A percentile compares a stretch with the other conserved stretches of the same genome.
Conservation (phyloP, 2,329 filamentous ascomycete species). For the Phyllosticta paracitricarpa region DNA sequence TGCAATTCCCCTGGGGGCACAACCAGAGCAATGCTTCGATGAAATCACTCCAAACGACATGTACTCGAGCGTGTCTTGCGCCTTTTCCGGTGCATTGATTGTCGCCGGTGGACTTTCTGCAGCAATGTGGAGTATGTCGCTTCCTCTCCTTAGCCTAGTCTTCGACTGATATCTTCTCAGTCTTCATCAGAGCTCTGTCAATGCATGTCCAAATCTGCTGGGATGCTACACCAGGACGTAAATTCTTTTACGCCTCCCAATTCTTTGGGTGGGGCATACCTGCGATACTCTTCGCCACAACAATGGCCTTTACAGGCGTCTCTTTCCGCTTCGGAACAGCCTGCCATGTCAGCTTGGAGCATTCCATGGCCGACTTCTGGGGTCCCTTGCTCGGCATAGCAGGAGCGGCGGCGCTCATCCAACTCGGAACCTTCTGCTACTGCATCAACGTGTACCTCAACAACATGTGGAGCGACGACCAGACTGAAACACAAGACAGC, state of each 20-base stretch:
- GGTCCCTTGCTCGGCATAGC: constrained; percentile 75
- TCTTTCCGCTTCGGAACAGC: constrained; percentile 87
- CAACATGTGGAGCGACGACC: constrained; percentile 62
- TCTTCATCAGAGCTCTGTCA: constrained; percentile 79
- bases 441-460: constrained; percentile 91
- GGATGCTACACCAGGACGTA: constrained; percentile 80
- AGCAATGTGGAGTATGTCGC: constrained; percentile 62
- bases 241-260: constrained; percentile 82
- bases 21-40: constrained; percentile 76
- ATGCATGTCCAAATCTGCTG: constrained; percentile 97
- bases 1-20: constrained; percentile 71
- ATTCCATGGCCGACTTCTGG: constrained; percentile 82
- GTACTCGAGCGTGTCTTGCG: constrained; percentile 71
- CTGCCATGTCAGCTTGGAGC: constrained; percentile 86
- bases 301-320: constrained; percentile 77
- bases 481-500: constrained; percentile 51
- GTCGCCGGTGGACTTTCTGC: constrained; percentile 77
- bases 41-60: constrained; percentile 90
- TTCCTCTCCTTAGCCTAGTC: neutral
- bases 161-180: constrained; percentile 20
- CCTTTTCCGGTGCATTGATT: constrained; percentile 76
- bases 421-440: constrained; percentile 71
- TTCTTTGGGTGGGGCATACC: constrained; percentile 77
- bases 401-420: constrained; percentile 64
- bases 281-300: constrained; percentile 61